phyloP scores from a whole-genome alignment of 805 yeast genomes.

The Yarrowia alimentaria region DNA sequence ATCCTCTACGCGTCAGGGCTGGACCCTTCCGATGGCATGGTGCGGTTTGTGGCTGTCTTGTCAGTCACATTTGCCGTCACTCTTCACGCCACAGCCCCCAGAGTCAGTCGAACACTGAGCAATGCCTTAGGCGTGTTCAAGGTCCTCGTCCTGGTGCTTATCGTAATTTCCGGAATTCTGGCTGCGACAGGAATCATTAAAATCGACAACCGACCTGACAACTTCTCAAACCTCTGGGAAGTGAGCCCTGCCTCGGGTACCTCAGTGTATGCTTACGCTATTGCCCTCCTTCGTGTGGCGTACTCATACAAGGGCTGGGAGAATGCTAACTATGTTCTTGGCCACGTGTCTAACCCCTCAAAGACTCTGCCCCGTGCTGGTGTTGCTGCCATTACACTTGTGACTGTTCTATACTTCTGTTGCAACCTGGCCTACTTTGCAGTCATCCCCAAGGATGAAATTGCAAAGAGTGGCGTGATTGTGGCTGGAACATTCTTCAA shows the following conservation, averaged over 20 bases:
- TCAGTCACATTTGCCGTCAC: constrained; percentile 49
- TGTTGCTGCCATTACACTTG: constrained; percentile 53
- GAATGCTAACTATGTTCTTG: constrained; percentile 61
- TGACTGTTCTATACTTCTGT: constrained; percentile 54
- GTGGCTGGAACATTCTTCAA: constrained; percentile 63
- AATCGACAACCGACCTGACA: constrained; percentile 38
- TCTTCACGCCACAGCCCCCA: constrained; percentile 51
- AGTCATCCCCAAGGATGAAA: constrained; percentile 47
- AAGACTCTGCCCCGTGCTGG: constrained; percentile 60
- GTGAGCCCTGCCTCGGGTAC: constrained; percentile 43
- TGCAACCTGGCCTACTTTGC: constrained; percentile 59
- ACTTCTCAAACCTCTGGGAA: constrained; percentile 45
- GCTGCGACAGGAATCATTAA: constrained; percentile 42
- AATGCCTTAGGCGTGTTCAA: constrained; percentile 56
- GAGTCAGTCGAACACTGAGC: constrained; percentile 51
- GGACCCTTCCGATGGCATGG: constrained; percentile 40
- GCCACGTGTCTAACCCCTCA: constrained; percentile 57
- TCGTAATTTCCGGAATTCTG: constrained; percentile 49
- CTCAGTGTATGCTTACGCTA: constrained; percentile 43
- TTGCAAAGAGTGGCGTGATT: constrained; percentile 54
- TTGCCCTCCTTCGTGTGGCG: constrained; percentile 57
- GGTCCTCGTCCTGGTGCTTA: constrained; percentile 49
- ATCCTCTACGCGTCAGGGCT: constrained; percentile 47
- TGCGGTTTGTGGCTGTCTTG: constrained; percentile 51
- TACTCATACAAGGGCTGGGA: constrained; percentile 73